Conservation (phyloP, 225 moss, liverwort and hornwort genomes). For the Bryoerythrophyllum caledonicum region DNA sequence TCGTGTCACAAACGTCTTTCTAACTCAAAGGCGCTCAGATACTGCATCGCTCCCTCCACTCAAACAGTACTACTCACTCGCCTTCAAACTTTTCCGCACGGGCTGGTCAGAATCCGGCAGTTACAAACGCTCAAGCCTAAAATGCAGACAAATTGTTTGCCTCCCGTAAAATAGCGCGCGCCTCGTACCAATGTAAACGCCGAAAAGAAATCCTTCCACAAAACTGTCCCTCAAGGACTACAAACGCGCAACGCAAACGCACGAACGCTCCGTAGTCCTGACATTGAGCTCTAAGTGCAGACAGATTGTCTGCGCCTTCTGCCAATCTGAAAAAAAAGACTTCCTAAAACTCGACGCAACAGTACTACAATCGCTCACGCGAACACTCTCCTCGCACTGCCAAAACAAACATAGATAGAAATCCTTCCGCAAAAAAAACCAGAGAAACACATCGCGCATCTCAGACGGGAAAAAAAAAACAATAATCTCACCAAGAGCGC, state of each 20-base stretch:
- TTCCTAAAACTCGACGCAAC: too few relatives aligned
- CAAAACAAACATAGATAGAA: neutral
- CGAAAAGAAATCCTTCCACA: constrained; percentile 15
- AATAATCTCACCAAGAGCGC: constrained; percentile 6
- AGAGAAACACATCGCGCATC: too few relatives aligned
- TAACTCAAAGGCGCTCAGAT: neutral
- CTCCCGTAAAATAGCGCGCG: neutral
- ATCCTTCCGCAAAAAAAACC: constrained; percentile 10
- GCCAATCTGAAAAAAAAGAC: neutral
- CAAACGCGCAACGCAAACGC: neutral
- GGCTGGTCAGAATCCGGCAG: too few relatives aligned
- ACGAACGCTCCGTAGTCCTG: neutral
- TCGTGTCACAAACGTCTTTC: neutral
- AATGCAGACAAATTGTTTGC: constrained; percentile 2
- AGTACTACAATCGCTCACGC: constrained; percentile 5
- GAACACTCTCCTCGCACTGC: neutral
- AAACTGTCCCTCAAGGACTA: neutral
- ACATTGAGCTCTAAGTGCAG: neutral
- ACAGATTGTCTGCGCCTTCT: neutral
- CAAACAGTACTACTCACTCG: neutral
- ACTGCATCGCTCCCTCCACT: neutral
- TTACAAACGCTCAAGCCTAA: constrained; percentile 10
- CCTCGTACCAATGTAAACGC: constrained; percentile 5
- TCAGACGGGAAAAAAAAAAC: too few relatives aligned
- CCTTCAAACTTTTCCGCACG: neutral